phyloP scores from a whole-genome alignment of 2,329 filamentous ascomycete genomes.

The Decorospora gaudefroyi region DNA sequence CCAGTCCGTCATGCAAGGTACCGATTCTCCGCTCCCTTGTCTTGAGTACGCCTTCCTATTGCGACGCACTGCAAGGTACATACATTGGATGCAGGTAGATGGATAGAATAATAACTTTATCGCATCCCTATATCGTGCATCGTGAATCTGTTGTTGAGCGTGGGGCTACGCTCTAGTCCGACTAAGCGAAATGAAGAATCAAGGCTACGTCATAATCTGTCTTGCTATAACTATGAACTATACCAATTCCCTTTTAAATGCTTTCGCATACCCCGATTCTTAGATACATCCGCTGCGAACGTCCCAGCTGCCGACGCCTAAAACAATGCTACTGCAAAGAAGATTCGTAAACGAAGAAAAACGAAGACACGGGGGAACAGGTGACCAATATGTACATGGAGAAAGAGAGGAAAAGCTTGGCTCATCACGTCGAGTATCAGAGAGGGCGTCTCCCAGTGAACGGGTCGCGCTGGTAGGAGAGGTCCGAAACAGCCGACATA shows the following conservation, averaged over 20 bases:
- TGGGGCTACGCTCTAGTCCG: slow-evolving; percentile 2
- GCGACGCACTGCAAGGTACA: background rate
- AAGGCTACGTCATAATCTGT: slow-evolving; percentile 22
- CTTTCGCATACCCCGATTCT: too few species aligned
- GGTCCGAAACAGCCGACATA: slow-evolving; percentile 39
- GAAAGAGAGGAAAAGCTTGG: background rate
- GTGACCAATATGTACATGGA: slow-evolving; percentile 24
- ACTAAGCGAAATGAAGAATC: slow-evolving; percentile 20
- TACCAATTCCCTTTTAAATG: too few species aligned
- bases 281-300: too few species aligned
- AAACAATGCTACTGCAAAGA: slow-evolving; percentile 2
- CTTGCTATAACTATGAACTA: too few species aligned
- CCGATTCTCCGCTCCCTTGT: slow-evolving; percentile 19
- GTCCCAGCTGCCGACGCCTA: slow-evolving; percentile 5
- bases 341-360: background rate
- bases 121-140: background rate
- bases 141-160: slow-evolving; percentile 5
- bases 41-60: background rate
- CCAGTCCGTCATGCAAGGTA: slow-evolving; percentile 33
- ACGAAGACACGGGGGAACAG: background rate
- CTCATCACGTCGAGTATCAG: background rate
- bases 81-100: background rate
- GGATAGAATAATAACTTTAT: background rate
- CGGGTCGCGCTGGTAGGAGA: slow-evolving; percentile 42
- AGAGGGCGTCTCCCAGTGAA: slow-evolving; percentile 21